A percentile compares a stretch with the other conserved stretches of the same genome.
These are phyloP conservation scores for Corylus heterophylla DNA, from an alignment of 306 rosid species.

Conservation along the genomic window DNA sequence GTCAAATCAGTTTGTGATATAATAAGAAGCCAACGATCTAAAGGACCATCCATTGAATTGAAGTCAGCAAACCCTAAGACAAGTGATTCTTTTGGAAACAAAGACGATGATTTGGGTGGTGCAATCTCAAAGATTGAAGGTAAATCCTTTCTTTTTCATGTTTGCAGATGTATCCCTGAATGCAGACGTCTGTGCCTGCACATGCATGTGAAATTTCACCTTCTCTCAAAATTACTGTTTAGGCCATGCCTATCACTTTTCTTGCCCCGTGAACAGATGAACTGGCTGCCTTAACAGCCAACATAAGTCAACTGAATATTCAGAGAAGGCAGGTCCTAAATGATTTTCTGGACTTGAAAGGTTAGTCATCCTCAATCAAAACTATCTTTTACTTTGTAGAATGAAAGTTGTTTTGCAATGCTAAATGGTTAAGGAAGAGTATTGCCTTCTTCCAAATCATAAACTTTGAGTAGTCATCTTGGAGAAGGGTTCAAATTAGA, in stretches of 20 bases:
- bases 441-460: not conserved
- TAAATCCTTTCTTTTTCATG: not conserved
- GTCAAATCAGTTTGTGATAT: constrained; percentile 40
- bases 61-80: constrained; percentile 1
- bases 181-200: not conserved
- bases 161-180: not conserved
- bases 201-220: not conserved
- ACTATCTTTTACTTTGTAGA: not conserved
- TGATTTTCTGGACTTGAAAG: constrained; percentile 43
- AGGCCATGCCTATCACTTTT: not conserved
- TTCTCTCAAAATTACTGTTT: not conserved
- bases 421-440: not conserved
- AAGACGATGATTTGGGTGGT: constrained; percentile 21
- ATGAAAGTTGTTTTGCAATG: not conserved
- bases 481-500: no score
- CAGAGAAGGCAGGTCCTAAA: constrained; percentile 38
- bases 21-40: constrained; percentile 24
- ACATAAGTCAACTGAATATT: constrained; percentile 31
- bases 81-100: not conserved
- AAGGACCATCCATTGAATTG: constrained; percentile 2
- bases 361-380: constrained; percentile 20
- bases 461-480: not conserved
- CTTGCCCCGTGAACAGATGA: constrained; percentile 29
- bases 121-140: constrained; percentile 33
- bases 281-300: constrained; percentile 29